These are phyloP conservation scores for Penicillium dipodomyicola DNA, from an alignment of 495 filamentous ascomycete species.

Conservation along the genomic window DNA sequence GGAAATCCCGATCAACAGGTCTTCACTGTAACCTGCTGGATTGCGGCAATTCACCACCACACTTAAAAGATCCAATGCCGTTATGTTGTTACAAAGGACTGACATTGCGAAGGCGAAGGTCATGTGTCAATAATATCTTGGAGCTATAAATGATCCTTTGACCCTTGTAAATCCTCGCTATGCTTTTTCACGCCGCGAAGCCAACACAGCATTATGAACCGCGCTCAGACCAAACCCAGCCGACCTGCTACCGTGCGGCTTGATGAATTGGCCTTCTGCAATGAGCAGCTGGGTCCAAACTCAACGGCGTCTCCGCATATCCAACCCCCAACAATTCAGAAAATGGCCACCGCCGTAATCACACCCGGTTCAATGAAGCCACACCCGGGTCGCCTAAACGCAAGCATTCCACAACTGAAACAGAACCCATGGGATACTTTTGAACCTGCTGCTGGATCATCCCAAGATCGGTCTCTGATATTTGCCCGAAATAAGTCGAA, in stretches of 20 bases:
- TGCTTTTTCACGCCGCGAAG: too few species aligned
- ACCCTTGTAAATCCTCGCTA: too few species aligned
- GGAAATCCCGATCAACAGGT: too few species aligned
- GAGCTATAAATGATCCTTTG: too few species aligned
- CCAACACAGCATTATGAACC: neutral
- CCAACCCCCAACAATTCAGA: neutral
- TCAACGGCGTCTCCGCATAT: neutral
- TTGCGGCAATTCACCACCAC: too few species aligned
- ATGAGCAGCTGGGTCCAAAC: neutral
- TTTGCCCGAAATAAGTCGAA: conserved; percentile 2
- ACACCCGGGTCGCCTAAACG: neutral
- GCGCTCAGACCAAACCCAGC: neutral
- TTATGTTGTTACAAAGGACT: too few species aligned
- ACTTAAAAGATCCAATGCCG: too few species aligned
- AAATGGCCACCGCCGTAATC: neutral
- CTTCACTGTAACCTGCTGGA: too few species aligned
- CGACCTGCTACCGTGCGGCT: neutral
- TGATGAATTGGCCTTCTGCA: neutral
- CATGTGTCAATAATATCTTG: too few species aligned
- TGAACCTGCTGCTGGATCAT: neutral
- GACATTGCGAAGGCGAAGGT: too few species aligned
- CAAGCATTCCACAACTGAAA: neutral
- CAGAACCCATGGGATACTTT: conserved; percentile 7
- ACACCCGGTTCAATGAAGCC: neutral
- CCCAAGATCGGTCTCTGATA: neutral